Conservation (phyloP, 2,329 filamentous ascomycete genomes). For the Thielaviopsis punctulata region DNA sequence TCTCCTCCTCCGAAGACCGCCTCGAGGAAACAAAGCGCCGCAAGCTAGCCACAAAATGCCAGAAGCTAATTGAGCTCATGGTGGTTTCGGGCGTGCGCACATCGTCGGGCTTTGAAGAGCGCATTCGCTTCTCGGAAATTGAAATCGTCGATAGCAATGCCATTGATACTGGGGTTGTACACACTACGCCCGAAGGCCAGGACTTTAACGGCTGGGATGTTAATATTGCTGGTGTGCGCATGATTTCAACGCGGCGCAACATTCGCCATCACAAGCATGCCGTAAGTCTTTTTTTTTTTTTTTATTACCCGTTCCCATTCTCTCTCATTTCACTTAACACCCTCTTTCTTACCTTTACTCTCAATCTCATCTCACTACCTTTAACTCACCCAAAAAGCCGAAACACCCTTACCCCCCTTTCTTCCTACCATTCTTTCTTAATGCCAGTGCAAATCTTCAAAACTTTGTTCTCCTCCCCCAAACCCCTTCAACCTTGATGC, state of each 20-base stretch:
- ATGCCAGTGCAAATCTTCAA: not conserved
- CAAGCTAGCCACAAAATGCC: slow-evolving; percentile 81
- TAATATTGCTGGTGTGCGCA: slow-evolving; percentile 79
- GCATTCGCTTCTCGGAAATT: slow-evolving; percentile 90
- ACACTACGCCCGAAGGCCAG: slow-evolving; percentile 79
- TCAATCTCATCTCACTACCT: not conserved
- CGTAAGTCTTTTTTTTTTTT: slow-evolving; percentile 31
- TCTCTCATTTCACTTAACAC: not conserved
- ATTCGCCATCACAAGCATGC: slow-evolving; percentile 84
- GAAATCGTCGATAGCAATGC: slow-evolving; percentile 89
- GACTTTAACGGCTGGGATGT: slow-evolving; percentile 93
- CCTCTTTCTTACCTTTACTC: not conserved
- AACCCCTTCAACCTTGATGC: not conserved
- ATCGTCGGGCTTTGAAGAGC: slow-evolving; percentile 90
- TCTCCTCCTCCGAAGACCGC: slow-evolving; percentile 90
- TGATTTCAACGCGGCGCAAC: slow-evolving; percentile 66
- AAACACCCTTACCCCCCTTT: not conserved
- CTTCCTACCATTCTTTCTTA: not conserved
- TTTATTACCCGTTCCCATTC: not conserved
- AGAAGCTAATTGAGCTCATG: slow-evolving; percentile 96
- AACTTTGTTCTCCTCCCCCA: not conserved
- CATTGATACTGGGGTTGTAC: slow-evolving; percentile 74
- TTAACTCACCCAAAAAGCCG: not conserved
- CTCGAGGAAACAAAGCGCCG: slow-evolving; percentile 89
- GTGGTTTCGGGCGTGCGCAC: slow-evolving; percentile 97